Percentiles rank a stretch among this genome's conserved stretches.
Evolutionary conservation across 176 grass and related monocot genomes (phyloP).

Genomic region (Elymus sibiricus): DNA sequence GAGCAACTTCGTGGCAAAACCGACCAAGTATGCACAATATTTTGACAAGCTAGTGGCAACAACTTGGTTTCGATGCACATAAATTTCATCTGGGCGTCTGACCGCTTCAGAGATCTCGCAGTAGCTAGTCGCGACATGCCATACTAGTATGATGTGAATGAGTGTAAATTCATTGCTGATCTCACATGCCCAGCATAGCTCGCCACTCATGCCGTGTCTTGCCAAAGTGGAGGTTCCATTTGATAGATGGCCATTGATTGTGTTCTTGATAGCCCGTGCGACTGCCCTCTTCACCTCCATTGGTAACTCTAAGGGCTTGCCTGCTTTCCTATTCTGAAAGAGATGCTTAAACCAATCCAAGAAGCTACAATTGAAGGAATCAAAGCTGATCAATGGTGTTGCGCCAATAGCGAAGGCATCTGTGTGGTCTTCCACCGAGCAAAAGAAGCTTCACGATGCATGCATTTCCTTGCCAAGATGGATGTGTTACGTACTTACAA

Average conservation of each 20-base stretch:
- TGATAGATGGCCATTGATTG: neutral
- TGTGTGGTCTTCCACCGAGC: neutral
- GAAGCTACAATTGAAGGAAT: accelerated
- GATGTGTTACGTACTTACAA: neutral
- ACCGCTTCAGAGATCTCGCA: neutral
- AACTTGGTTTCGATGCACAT: neutral
- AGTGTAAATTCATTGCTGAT: neutral
- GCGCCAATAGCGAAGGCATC: neutral
- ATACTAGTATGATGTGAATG: neutral
- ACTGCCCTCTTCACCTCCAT: neutral
- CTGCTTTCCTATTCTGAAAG: neutral
- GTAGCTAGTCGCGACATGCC: neutral
- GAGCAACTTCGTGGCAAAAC: neutral
- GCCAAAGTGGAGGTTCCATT: neutral
- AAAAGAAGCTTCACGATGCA: neutral
- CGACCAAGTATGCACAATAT: neutral
- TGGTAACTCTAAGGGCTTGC: neutral
- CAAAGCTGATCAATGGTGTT: neutral
- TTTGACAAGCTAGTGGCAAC: neutral
- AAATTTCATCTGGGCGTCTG: neutral
- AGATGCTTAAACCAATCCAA: too few relatives aligned
- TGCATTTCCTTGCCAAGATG: neutral
- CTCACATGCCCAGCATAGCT: neutral
- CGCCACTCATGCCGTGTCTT: neutral
- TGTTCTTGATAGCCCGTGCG: neutral